Conservation (phyloP, 106 monocot species). For the Acanthochlamys bracteata region DNA sequence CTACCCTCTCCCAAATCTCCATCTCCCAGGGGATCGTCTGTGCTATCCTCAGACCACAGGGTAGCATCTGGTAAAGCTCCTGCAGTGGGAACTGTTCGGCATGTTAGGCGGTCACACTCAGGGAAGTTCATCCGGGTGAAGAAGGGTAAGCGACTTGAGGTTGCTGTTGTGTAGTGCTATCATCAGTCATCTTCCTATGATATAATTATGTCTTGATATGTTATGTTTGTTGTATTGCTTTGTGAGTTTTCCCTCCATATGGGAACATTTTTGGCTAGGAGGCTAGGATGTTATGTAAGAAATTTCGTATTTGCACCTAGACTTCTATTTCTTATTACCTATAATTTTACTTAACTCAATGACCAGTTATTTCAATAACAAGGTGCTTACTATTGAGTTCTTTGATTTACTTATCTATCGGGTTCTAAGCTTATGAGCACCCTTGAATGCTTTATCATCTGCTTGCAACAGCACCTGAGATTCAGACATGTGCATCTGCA, state of each 20-base stretch:
- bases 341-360: too few species aligned
- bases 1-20: constrained; percentile 12
- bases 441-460: too few species aligned
- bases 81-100: constrained; percentile 16
- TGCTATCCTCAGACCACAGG: constrained; percentile 20
- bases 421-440: too few species aligned
- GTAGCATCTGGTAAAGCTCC: constrained; percentile 18
- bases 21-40: constrained; percentile 20
- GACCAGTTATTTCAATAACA: too few species aligned
- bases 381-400: too few species aligned
- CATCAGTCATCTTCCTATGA: background rate
- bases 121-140: constrained; percentile 57
- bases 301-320: background rate
- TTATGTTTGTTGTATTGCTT: background rate
- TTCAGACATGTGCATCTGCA: too few species aligned
- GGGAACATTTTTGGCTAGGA: background rate
- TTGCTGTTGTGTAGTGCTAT: background rate
- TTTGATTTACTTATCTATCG: too few species aligned
- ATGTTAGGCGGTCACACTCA: constrained; percentile 51
- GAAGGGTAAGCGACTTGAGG: constrained; percentile 33
- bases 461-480: too few species aligned
- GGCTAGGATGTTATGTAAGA: background rate
- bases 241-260: background rate
- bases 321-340: too few species aligned
- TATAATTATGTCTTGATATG: too few species aligned